Base-by-base conservation (phyloP, 2,329 filamentous ascomycete genomes). In the Sclerotinia glacialis region DNA sequence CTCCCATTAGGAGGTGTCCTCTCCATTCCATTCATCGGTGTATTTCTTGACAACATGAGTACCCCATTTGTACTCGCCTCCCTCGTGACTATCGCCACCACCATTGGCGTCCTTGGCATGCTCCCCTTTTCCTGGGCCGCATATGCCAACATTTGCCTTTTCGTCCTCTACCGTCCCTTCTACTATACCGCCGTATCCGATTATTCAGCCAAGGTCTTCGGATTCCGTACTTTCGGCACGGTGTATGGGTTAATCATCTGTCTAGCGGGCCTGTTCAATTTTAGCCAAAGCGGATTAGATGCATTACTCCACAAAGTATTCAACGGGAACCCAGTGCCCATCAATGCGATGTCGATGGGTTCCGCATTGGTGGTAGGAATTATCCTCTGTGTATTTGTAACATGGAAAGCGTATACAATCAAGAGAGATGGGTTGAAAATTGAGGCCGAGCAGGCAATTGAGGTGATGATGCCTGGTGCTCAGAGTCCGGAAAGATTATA, bases 191-290 rank as follows among this genome's bases (percentile, higher is more conserved):
- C 92, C 9, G 91, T 97, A 67, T 94, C 89, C 67, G 93, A 97
- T 79, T 96, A 96, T 77, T 86, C 87, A 26, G 92, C 92, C 68
- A 96, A 96, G 79, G 92, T 97, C 46, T 97, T 97, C 76, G 93
- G 93, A 21, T 96, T 96, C 79, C 84, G 88, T 68, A 96, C 92
- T 0, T 97, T 97, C 72, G 93, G 93, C 55, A 96, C 91, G 67
- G 92, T 97, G n/a, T 97, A 97, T 78, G 93, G 93, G 14, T 83
- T 93, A 26, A 90, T 96, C 71, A 96, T 97, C 72, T 96, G 91
- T 78, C 79, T 95, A 1, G 89, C 92, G 0, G 93, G 93, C 0
- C 77, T 97, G 0, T 83, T 93, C 74, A 96, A 96, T 78, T 93
- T 97, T 74, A 86, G 86, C 1, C 92, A 96, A 79, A 89, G 89